Evolutionary conservation across 2,329 filamentous ascomycete species (phyloP), one percentile per base, ranked within the genome.

Genomic region (Sporothrix inflata): DNA sequence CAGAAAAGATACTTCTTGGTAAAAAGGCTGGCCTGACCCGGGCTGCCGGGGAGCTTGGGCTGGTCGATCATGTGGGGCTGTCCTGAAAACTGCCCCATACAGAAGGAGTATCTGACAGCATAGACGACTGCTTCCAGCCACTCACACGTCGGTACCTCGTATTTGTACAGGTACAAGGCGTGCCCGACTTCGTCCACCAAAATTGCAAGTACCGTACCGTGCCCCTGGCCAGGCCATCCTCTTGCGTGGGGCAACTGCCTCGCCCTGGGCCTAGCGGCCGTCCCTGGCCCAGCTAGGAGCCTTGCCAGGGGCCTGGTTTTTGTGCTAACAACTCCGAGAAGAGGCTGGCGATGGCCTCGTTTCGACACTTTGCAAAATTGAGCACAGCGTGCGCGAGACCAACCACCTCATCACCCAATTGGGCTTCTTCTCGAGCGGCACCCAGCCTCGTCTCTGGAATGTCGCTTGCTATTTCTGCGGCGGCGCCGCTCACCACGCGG

Each of bases 361-460:
- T 69, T 61, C 53, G 42, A 55, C 40, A 30, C 49, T 21, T 60
- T 65, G 11, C 45, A 69, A 47, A 57, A n/a, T 14, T 27, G 55
- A 60, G 19, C 14, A 67, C 24, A 70, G 42, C 19, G 42, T n/a
- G 49, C 49, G 24, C 57, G 11, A 53, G 19, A 57, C 72, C 72
- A 71, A 57, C 72, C 69, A 63, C 69, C 69, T 30, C 11, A 21
- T 34, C 30, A 27, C 47, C 69, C 16, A 65, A 68, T 60, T 47
- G 27, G 60, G 7, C 21, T 21, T 21, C 21, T 12, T 12, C 53
- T n/a, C 12, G 27, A 19, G 8, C 12, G 11, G 27, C 34, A 21
- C 30, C 72, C 72, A 73, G 69, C 72, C 72, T 73, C 72, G 61
- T 40, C 51, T 47, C 19, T 65, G 65, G 49, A 57, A 71, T 70